These are phyloP conservation scores for Polytrichum commune DNA, from an alignment of 225 moss, liverwort and hornwort species.

Conservation along the genomic window DNA sequence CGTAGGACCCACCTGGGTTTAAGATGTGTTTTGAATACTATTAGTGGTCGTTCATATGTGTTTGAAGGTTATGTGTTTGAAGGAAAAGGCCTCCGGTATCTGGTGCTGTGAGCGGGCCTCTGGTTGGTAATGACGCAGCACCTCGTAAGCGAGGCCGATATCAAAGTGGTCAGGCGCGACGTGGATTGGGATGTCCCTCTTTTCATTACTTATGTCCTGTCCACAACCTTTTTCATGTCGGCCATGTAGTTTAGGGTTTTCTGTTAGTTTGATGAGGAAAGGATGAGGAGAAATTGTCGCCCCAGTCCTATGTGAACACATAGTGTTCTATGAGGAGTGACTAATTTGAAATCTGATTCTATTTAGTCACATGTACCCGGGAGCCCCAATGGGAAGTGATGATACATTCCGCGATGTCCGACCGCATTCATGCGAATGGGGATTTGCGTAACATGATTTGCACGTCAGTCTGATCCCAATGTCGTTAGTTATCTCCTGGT, in stretches of 20 bases:
- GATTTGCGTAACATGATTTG: conserved; percentile 56
- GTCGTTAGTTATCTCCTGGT: neutral
- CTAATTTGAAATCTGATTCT: conserved; percentile 12
- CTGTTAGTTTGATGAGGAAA: conserved; percentile 16
- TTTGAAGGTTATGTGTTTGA: no score
- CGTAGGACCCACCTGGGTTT: no score
- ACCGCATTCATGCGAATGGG: neutral
- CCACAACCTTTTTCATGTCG: neutral
- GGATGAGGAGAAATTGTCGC: conserved; percentile 67
- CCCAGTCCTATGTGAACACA: conserved; percentile 45
- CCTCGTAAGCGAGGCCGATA: conserved; percentile 39
- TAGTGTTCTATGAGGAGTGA: conserved; percentile 17
- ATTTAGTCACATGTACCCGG: no score
- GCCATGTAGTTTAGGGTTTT: neutral
- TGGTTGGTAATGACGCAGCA: conserved; percentile 25
- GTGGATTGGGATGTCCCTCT: conserved; percentile 38
- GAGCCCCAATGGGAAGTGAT: no score
- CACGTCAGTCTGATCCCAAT: conserved; percentile 53
- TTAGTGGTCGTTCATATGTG: no score
- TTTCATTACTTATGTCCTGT: conserved; percentile 25
- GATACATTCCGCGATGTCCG: no score
- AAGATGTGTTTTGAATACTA: no score
- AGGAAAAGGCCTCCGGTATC: conserved; percentile 16
- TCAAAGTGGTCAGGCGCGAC: conserved; percentile 27
- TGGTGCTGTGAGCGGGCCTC: conserved; percentile 27